Evolutionary conservation across 2,329 filamentous ascomycete species (phyloP).

Genomic region (Cadophora malorum): DNA sequence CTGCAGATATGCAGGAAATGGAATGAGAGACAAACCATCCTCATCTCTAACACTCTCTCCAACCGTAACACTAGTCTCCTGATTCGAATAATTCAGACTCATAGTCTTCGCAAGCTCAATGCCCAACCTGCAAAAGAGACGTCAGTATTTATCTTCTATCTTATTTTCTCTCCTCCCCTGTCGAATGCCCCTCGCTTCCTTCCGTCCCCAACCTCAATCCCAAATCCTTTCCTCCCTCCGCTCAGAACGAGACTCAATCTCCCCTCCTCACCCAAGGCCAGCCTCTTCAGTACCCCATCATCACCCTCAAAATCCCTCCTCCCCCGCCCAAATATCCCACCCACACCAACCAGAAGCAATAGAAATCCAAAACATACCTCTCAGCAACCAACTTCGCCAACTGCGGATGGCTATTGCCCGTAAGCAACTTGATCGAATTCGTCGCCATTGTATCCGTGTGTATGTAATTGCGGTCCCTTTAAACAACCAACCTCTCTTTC

Average conservation of each 20-base stretch:
- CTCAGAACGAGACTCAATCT: background rate
- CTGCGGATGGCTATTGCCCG: slow-evolving; percentile 76
- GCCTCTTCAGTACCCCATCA: background rate
- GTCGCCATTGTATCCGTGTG: slow-evolving; percentile 63
- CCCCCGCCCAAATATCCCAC: background rate
- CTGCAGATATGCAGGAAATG: background rate
- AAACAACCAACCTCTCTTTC: too few species aligned
- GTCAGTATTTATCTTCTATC: background rate
- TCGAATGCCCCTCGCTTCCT: too few species aligned
- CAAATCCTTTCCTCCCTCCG: background rate
- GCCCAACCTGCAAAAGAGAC: slow-evolving; percentile 61
- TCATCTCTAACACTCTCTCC: slow-evolving; percentile 96
- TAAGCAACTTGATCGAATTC: slow-evolving; percentile 77
- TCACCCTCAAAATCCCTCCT: too few species aligned
- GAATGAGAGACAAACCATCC: slow-evolving; percentile 64
- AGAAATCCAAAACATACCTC: slow-evolving; percentile 29
- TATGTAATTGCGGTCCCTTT: too few species aligned
- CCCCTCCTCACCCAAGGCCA: too few species aligned
- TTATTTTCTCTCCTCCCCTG: background rate
- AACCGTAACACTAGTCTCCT: slow-evolving; percentile 89
- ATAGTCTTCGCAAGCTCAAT: slow-evolving; percentile 81
- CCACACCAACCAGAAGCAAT: background rate
- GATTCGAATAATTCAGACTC: slow-evolving; percentile 85
- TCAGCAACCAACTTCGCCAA: slow-evolving; percentile 67
- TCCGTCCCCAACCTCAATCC: too few species aligned